Conservation (phyloP, 805 yeast genomes). For the Metschnikowia borealis region DNA sequence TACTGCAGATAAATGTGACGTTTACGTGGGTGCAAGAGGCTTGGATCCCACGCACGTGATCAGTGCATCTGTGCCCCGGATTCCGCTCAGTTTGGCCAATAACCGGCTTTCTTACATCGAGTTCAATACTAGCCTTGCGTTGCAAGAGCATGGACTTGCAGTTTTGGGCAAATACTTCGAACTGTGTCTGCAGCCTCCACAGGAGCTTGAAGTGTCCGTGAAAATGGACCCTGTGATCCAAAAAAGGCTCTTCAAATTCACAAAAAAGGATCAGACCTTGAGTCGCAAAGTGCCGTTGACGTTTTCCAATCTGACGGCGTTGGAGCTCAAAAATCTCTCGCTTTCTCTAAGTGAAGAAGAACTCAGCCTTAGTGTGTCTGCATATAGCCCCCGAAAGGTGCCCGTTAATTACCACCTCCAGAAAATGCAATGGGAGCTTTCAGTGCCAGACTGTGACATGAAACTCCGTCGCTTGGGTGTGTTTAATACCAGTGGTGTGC, state of each 20-base stretch:
- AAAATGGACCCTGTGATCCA: slow-evolving; percentile 2
- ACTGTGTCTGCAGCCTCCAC: background rate
- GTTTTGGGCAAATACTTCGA: background rate
- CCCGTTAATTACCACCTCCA: slow-evolving; percentile 13
- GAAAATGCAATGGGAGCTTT: slow-evolving; percentile 26
- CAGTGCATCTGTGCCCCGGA: slow-evolving; percentile 25
- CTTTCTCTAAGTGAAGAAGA: background rate
- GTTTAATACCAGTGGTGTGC: slow-evolving; percentile 19
- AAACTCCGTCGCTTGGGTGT: slow-evolving; percentile 21
- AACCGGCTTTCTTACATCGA: slow-evolving; percentile 22
- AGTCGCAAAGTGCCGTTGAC: background rate
- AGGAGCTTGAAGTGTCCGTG: background rate
- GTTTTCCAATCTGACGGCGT: background rate
- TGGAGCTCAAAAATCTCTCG: background rate
- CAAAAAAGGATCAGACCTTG: background rate
- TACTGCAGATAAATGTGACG: slow-evolving; percentile 18
- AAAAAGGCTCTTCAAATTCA: background rate
- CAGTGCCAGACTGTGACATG: slow-evolving; percentile 24
- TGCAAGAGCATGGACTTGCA: slow-evolving; percentile 8
- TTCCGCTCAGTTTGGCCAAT: slow-evolving; percentile 20
- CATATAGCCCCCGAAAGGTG: background rate
- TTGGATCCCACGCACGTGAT: slow-evolving; percentile 20
- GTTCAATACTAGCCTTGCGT: slow-evolving; percentile 19
- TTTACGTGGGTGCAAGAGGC: slow-evolving; percentile 16
- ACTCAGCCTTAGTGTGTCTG: background rate